Evolutionary conservation across 2,329 filamentous ascomycete genomes (phyloP), one percentile per base, ranked within the genome.

Genomic region (Colletotrichum neosansevieriae): DNA sequence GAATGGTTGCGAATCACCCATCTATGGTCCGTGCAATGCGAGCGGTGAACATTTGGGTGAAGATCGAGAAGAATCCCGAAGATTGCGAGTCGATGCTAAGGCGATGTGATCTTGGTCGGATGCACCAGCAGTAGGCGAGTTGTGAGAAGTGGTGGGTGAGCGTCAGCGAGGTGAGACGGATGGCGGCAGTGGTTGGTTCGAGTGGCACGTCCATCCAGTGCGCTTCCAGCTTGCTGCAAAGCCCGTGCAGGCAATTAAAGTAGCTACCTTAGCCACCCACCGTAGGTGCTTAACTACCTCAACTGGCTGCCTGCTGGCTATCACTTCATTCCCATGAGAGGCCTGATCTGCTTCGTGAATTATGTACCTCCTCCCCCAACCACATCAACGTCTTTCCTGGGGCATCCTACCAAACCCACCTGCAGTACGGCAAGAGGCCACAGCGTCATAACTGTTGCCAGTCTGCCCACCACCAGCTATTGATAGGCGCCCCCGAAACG

Each of bases 381-480:
- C 49, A 11, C 49, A 36, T 34, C 21, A 11, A n/a, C 47, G 47
- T 58, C 21, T 21, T 21, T 32, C n/a, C 13, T 58, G 24, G 24
- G 24, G 5, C 38, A 56, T 57, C 40, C 34, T 34, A 34, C 40
- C 38, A 58, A 58, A 58, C 40, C 40, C 56, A 58, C 61, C 32
- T 42, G 49, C 47, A 50, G 53, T 40, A 47, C 32, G 24, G 24
- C 45, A 12, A 24, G 34, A 19, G 6, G 47, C 45, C 58, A 38
- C 36, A 68, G 66, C 61, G 66, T 68, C 66, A 68, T 68, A 68
- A 68, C 66, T 58, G 62, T 54, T 29, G 42, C 60, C 40, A 12
- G 47, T 49, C 61, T 68, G 65, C 54, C 53, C 54, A 68, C 65
- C 65, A 59, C 60, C 49, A 60, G 56, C 50, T 44, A 53, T 49